phyloP scores from a whole-genome alignment of 176 grass and related monocot species.

The Saccharum officinarum region DNA sequence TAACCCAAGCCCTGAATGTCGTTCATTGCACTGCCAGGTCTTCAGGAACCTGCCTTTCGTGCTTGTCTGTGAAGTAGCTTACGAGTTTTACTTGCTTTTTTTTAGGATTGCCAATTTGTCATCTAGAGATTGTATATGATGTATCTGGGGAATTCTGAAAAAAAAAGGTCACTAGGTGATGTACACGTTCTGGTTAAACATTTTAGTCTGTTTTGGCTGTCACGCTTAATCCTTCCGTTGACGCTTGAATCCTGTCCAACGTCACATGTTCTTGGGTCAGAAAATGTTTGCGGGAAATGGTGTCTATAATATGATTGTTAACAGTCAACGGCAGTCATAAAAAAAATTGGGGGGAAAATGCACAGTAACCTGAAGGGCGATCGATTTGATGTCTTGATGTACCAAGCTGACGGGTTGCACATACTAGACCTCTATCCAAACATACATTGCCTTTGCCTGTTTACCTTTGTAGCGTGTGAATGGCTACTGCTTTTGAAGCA shows the following conservation, averaged over 20 bases:
- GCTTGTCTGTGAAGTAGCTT: background rate
- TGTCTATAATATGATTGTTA: background rate
- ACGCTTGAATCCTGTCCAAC: background rate
- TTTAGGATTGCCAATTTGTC: background rate
- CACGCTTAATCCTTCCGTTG: background rate
- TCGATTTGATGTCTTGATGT: background rate
- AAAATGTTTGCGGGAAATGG: background rate
- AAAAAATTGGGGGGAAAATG: background rate
- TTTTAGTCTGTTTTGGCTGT: background rate
- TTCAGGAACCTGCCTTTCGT: no score
- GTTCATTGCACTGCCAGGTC: background rate
- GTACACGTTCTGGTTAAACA: background rate
- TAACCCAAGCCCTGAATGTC: slow-evolving; percentile 38
- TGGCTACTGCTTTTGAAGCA: background rate
- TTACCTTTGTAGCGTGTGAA: background rate
- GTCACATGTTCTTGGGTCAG: background rate
- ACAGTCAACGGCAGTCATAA: background rate
- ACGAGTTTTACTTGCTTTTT: background rate
- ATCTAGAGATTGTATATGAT: background rate
- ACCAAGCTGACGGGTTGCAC: background rate
- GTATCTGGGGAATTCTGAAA: background rate
- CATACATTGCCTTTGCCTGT: background rate
- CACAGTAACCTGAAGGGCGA: background rate
- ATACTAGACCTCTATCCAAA: background rate
- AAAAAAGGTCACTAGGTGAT: background rate